Evolutionary conservation across 305 asterid genomes (phyloP), one percentile per base, ranked within the genome.

Genomic region (Fraxinus angustifolia): DNA sequence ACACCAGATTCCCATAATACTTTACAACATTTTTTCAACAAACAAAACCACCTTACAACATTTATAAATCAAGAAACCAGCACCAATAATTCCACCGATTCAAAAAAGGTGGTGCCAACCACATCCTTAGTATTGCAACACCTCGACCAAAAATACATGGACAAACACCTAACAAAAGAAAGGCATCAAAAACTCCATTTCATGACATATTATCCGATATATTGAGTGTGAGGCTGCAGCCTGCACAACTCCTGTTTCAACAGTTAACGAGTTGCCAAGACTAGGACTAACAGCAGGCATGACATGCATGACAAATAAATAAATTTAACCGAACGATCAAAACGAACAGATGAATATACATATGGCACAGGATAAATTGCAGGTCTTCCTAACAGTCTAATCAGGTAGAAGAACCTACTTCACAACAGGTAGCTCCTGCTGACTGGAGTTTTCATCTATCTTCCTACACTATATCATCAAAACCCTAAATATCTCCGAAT

Each of bases 1-100:
- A 81, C 86, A 88, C 93, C 93, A 87, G 40, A 83, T 56, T 83
- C 86, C 90, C 78, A 83, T 85, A 84, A 86, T 82, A 83, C 68
- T 71, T 76, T 62, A 75, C 58, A 77, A 81, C 82, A 84, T 53
- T 77, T 56, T 80, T 80, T 84, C 89, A 82, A 85, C 88, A 85
- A 67, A 76, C 82, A 85, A 85, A 79, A 78, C 86, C 88, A 82
- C 90, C 92, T 70, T 36, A 75, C 83, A 85, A 85, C 86, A 85
- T 70, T 80, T 21, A 77, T 79, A 34, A 21, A 67, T 35, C 60
- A 34, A 58, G 73, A 74, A 82, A 73, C 82, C 85, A 81, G 33
- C 86, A 42, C 83, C 76, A 31, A 74, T 58, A 78, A 72, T 58
- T 77, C 78, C 81, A 73, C 58, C 21, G 40, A 60, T 62, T 79